Percentiles rank a stretch among this genome's conserved stretches.
phyloP scores from a whole-genome alignment of 345 rosid genomes.

The Triadica sebifera region DNA sequence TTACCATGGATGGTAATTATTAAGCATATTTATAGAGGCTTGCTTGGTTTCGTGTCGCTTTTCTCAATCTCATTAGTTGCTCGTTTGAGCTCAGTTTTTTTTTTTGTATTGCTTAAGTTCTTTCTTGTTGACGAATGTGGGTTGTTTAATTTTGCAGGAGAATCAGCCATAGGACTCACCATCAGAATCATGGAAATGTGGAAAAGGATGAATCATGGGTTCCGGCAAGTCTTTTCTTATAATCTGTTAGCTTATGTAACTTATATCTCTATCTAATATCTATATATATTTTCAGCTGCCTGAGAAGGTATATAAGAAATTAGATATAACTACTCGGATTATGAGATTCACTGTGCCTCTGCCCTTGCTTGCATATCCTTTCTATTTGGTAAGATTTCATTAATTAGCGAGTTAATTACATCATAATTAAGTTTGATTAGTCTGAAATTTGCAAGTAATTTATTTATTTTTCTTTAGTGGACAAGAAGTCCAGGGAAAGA shows the following conservation, averaged over 20 bases:
- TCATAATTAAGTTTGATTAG: no score
- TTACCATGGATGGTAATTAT: conserved; percentile 32
- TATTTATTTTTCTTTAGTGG: conserved; percentile 16
- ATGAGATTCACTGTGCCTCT: conserved; percentile 66
- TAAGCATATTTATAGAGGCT: no score
- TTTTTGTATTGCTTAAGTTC: not conserved
- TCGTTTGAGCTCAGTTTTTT: not conserved
- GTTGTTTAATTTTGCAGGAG: conserved; percentile 18
- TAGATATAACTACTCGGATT: conserved; percentile 38
- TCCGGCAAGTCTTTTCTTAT: conserved; percentile 16
- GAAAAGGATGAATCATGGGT: conserved; percentile 37
- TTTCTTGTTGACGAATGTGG: not conserved
- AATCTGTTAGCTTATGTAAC: no score
- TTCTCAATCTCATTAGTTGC: not conserved
- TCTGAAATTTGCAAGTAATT: no score
- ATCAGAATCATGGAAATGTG: conserved; percentile 36
- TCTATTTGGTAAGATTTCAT: conserved; percentile 51
- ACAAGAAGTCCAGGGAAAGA: conserved; percentile 33
- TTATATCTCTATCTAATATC: no score
- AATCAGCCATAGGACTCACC: conserved; percentile 36
- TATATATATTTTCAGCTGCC: conserved; percentile 44
- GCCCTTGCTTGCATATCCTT: conserved; percentile 67
- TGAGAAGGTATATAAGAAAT: conserved; percentile 50
- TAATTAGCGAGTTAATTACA: not conserved
- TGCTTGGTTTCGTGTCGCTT: not conserved